Conservation (phyloP, 129 eudicot genomes). For the Gnaphalium uliginosum region DNA sequence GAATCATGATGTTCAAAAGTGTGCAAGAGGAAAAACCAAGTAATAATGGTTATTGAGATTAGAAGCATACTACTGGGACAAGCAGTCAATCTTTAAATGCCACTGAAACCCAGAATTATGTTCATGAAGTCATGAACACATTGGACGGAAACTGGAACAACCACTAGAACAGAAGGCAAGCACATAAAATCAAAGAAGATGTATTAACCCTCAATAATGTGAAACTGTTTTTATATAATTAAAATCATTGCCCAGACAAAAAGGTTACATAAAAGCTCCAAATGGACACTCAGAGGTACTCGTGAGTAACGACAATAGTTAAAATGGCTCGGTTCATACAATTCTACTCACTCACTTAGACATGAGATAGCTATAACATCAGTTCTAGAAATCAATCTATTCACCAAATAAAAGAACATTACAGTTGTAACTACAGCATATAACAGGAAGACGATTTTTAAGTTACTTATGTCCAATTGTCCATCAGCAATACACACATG, state of each 20-base stretch:
- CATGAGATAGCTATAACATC: not conserved
- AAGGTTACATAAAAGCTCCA: not conserved
- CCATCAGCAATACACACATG: not conserved
- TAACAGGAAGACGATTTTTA: not conserved
- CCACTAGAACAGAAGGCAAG: not conserved
- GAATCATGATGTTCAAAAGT: constrained; percentile 1
- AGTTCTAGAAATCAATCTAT: not conserved
- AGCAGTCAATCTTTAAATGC: not conserved
- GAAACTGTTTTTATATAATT: not conserved
- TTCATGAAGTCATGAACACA: not conserved
- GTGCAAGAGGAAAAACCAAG: not conserved
- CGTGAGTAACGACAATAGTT: not conserved
- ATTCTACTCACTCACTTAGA: not conserved
- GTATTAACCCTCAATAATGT: not conserved
- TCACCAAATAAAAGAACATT: not conserved
- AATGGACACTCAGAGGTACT: not conserved
- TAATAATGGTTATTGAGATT: not conserved
- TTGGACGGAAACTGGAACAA: not conserved
- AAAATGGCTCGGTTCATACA: not conserved
- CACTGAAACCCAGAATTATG: not conserved
- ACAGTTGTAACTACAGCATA: not conserved
- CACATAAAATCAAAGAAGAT: not conserved
- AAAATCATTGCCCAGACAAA: not conserved
- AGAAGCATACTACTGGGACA: not conserved
- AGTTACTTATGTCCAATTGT: not conserved